These are phyloP conservation scores for Trifolium fragiferum DNA, from an alignment of 306 rosid genomes.

Conservation along the genomic window DNA sequence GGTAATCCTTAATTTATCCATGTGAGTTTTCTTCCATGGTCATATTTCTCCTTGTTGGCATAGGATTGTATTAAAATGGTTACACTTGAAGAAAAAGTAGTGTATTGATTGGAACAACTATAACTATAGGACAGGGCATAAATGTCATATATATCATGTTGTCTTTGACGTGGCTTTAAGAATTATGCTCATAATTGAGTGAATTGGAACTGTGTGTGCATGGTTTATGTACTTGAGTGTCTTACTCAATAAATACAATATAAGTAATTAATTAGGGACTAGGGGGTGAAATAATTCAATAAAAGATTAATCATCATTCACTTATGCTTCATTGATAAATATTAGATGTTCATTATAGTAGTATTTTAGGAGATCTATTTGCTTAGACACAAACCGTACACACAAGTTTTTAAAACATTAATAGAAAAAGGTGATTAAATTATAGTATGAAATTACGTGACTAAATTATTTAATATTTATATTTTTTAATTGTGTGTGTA, in stretches of 20 bases:
- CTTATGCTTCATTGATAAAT: not conserved
- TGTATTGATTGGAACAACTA: slow-evolving; percentile 1
- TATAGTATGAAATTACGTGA: too few relatives aligned
- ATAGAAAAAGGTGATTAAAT: too few relatives aligned
- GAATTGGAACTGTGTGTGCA: slow-evolving; percentile 21
- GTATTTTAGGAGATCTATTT: too few relatives aligned
- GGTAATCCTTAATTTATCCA: slow-evolving; percentile 27
- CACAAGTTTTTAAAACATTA: too few relatives aligned
- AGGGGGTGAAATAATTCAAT: slow-evolving; percentile 25
- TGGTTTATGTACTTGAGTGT: slow-evolving; percentile 42
- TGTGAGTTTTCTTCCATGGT: slow-evolving; percentile 17
- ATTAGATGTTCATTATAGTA: not conserved
- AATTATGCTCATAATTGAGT: slow-evolving; percentile 44
- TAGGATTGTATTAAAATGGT: not conserved
- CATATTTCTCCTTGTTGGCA: not conserved
- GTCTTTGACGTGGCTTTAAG: slow-evolving; percentile 36
- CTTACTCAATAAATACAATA: slow-evolving; percentile 37
- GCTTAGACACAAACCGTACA: too few relatives aligned
- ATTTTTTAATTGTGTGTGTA: too few relatives aligned
- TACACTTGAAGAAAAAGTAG: slow-evolving; percentile 19
- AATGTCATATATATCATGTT: slow-evolving; percentile 21
- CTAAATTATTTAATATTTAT: too few relatives aligned
- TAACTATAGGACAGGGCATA: slow-evolving; percentile 14
- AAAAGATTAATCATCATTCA: slow-evolving; percentile 36
- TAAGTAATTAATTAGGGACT: slow-evolving; percentile 31